Evolutionary conservation across 768 basidiomycete genomes (phyloP).

Genomic region (Mycena galopus): DNA sequence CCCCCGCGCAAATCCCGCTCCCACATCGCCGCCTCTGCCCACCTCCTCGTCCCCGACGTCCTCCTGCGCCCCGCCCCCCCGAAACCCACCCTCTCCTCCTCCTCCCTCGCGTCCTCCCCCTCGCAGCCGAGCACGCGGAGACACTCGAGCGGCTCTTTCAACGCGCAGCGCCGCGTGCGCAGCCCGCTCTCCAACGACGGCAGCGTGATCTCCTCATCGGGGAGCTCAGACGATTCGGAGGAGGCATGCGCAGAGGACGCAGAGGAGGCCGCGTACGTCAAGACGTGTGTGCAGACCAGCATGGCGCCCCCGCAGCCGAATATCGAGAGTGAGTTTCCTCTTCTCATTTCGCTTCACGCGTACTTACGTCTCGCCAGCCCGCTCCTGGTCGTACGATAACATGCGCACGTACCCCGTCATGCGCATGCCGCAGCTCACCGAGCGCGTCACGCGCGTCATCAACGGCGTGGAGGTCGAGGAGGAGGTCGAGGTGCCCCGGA

Average conservation of each 20-base stretch:
- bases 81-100: constrained; percentile 34
- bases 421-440: constrained; percentile 69
- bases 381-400: constrained; percentile 85
- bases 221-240: constrained; percentile 35
- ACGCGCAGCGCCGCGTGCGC: constrained; percentile 41
- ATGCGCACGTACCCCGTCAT: constrained; percentile 76
- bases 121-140: constrained; percentile 49
- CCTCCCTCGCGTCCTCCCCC: neutral
- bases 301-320: constrained; percentile 50
- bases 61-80: constrained; percentile 24
- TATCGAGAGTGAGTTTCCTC: constrained; percentile 63
- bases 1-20: constrained; percentile 29
- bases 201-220: constrained; percentile 14
- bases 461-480: constrained; percentile 57
- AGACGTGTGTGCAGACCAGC: constrained; percentile 40
- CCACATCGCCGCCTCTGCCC: neutral
- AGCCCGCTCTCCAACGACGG: constrained; percentile 51
- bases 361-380: constrained; percentile 55
- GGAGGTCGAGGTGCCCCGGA: no score
- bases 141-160: constrained; percentile 50
- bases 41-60: constrained; percentile 56
- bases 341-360: neutral
- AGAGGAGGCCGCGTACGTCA: constrained; percentile 41
- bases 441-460: constrained; percentile 66
- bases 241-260: constrained; percentile 38